Evolutionary conservation across 2,329 filamentous ascomycete genomes (phyloP).

Genomic region (Parastagonospora avenae): DNA sequence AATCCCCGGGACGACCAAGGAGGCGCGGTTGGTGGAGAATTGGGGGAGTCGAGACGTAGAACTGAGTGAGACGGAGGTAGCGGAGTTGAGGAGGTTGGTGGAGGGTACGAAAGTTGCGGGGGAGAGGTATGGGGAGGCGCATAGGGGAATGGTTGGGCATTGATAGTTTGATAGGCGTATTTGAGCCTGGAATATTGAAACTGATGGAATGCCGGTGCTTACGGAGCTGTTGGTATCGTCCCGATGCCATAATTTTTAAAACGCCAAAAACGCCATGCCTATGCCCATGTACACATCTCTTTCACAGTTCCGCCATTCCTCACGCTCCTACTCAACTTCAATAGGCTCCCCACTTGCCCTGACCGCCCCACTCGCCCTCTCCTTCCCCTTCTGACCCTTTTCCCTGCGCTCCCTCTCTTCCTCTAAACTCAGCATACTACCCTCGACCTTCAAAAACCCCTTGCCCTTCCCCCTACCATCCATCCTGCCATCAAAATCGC

Average conservation of each 20-base stretch:
- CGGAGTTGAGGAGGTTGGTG: constrained; percentile 16
- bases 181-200: too few relatives aligned
- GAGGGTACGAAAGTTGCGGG: too few relatives aligned
- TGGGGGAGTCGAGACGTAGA: constrained; percentile 23
- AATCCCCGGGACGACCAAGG: constrained; percentile 54
- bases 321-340: constrained; percentile 9
- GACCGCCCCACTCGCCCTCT: constrained; percentile 11
- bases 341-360: constrained; percentile 9
- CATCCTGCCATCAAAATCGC: constrained; percentile 77
- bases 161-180: too few relatives aligned
- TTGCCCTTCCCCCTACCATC: constrained; percentile 69
- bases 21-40: constrained; percentile 25
- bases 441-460: constrained; percentile 83
- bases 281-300: background rate
- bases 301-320: background rate
- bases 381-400: constrained; percentile 10
- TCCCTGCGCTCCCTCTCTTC: constrained; percentile 40
- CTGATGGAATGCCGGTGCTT: too few relatives aligned
- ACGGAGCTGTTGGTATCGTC: too few relatives aligned
- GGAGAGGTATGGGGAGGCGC: too few relatives aligned
- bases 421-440: constrained; percentile 76
- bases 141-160: too few relatives aligned
- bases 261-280: background rate
- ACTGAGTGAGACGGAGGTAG: constrained; percentile 26
- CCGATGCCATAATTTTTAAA: too few relatives aligned